phyloP scores from a whole-genome alignment of 1,284 basidiomycete species.

The Moesziomyces sp. region DNA sequence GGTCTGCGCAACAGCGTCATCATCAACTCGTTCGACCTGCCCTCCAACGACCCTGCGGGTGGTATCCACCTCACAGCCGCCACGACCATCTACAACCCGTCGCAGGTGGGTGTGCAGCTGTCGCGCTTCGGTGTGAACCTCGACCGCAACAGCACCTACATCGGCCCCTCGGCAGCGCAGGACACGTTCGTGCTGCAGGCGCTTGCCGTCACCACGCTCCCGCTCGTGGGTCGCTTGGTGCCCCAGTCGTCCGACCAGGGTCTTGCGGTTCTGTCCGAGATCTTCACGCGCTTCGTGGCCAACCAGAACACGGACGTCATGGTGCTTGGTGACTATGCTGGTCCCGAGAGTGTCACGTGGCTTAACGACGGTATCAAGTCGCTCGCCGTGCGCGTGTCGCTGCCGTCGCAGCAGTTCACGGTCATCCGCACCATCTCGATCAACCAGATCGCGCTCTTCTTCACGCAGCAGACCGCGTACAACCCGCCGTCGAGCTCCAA shows the following conservation, averaged over 20 bases:
- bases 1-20: constrained; percentile 75
- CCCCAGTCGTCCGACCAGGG: constrained; percentile 73
- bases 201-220: constrained; percentile 72
- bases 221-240: constrained; percentile 76
- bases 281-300: constrained; percentile 81
- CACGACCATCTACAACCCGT: constrained; percentile 76
- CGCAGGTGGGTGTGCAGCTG: constrained; percentile 80
- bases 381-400: constrained; percentile 74
- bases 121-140: constrained; percentile 76
- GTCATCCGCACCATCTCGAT: constrained; percentile 78
- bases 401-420: constrained; percentile 77
- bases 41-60: constrained; percentile 78
- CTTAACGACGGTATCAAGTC: constrained; percentile 79
- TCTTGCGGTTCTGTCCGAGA: constrained; percentile 74
- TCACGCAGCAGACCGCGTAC: constrained; percentile 72
- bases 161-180: constrained; percentile 74
- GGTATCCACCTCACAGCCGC: constrained; percentile 78
- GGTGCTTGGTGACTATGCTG: constrained; percentile 76
- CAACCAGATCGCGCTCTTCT: constrained; percentile 76
- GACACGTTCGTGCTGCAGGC: constrained; percentile 74
- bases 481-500: constrained; percentile 74
- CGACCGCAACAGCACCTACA: constrained; percentile 72
- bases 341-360: constrained; percentile 76
- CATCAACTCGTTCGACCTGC: constrained; percentile 79
- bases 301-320: constrained; percentile 75